Base-by-base conservation (phyloP, 805 yeast species). In the Blastobotrys terrestris region DNA sequence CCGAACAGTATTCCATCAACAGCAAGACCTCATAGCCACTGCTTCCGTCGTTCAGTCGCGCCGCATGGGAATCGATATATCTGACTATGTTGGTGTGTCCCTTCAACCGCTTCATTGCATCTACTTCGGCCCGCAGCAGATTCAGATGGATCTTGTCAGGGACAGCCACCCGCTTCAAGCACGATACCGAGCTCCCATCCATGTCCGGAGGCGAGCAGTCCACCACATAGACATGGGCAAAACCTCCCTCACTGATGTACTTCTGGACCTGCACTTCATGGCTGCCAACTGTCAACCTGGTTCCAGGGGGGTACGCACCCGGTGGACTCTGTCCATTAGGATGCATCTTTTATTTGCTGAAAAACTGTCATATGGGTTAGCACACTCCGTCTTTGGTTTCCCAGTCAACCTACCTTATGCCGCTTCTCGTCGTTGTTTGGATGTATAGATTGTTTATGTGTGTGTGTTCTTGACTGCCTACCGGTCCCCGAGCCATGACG, bases 31-130 rank as follows among this genome's bases (percentile, higher is more conserved):
- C 98, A 67, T 88, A 94, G 0, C 80, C 80, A 7, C 67, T 67
- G 26, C 63, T 58, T 11, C 70, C 70, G 26, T 70, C 69, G 31
- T 65, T 58, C 68, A 85, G 71, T 60, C 95, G 77, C 11, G 95
- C 82, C 4, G 99, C 99, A 71, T 94, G 97, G 2, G 97, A 88
- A 67, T 94, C 99, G 50, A 90, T 87, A 67, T 94, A 94, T 2
- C 88, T 83, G 1, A 94, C 99, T 56, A 94, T 82, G 64, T 84
- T 83, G 46, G 78, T 77, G 58, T 86, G 79, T 6, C 95, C 96
- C 56, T 83, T 74, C 35, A 94, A 74, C 22, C 96, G 75, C 69
- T 88, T 87, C 98, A 94, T 92, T 11, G 97, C 95, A 65, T 94
- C 98, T 14, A 94, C 99, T 67, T 94, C 99, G 41, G 95, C 96